Conservation (phyloP, 306 rosid genomes). For the Ochetophila trinervis region DNA sequence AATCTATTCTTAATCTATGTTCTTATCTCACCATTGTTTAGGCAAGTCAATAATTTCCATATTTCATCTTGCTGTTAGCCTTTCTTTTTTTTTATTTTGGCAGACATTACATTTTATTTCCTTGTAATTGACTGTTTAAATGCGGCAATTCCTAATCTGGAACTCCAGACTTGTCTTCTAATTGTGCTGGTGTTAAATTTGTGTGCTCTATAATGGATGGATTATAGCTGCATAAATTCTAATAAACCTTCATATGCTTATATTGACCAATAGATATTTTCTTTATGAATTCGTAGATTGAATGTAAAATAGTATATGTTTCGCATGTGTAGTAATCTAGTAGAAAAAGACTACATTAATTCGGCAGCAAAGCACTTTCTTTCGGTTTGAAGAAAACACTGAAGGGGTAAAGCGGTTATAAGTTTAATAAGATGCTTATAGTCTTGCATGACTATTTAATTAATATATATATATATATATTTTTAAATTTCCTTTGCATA, state of each 20-base stretch:
- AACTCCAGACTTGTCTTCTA: background rate
- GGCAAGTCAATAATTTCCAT: conserved; percentile 12
- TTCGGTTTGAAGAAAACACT: too few species aligned
- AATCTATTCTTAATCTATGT: conserved; percentile 18
- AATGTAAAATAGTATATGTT: background rate
- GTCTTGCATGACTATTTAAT: background rate
- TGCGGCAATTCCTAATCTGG: background rate
- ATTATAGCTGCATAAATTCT: background rate
- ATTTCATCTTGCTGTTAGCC: background rate
- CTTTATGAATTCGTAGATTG: too few species aligned
- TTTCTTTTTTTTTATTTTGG: too few species aligned
- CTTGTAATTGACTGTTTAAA: conserved; percentile 9
- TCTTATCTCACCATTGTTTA: background rate
- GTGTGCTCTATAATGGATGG: background rate
- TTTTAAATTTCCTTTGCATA: too few species aligned
- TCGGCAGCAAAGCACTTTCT: too few species aligned
- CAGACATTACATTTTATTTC: conserved; percentile 19
- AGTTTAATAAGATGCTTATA: background rate
- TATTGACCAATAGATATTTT: background rate
- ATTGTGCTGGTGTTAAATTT: background rate
- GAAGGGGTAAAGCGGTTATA: too few species aligned
- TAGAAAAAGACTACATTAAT: background rate
- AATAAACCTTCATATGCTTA: background rate
- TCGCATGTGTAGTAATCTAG: background rate
- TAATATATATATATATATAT: too few species aligned